Conservation (phyloP, 768 basidiomycete genomes). For the Kwoniella sp. region DNA sequence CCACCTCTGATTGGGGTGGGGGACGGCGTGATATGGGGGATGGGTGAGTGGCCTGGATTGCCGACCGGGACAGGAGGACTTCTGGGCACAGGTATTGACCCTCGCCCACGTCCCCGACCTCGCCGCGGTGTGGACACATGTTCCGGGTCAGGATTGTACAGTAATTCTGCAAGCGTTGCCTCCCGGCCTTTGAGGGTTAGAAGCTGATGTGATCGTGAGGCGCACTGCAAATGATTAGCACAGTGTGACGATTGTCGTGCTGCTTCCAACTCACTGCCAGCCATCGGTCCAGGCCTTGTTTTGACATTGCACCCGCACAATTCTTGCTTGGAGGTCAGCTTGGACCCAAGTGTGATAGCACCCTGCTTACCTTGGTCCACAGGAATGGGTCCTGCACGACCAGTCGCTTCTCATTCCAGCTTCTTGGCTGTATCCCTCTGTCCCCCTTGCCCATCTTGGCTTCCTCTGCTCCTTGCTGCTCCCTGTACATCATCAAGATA, state of each 20-base stretch:
- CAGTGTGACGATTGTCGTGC: neutral
- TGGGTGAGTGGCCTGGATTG: too few relatives aligned
- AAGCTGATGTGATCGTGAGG: slow-evolving; percentile 8
- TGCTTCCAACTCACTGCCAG: slow-evolving; percentile 7
- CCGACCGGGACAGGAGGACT: too few relatives aligned
- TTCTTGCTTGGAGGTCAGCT: slow-evolving; percentile 9
- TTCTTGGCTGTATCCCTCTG: slow-evolving; percentile 35
- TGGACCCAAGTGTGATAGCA: neutral
- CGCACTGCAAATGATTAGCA: slow-evolving; percentile 1
- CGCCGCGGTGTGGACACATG: neutral
- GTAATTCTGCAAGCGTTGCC: slow-evolving; percentile 13
- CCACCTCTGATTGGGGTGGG: too few relatives aligned
- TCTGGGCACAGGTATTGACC: too few relatives aligned
- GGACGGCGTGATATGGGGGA: too few relatives aligned
- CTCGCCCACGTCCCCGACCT: slow-evolving; percentile 5
- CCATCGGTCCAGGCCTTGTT: slow-evolving; percentile 11
- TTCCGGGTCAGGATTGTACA: slow-evolving; percentile 5
- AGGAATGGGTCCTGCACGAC: slow-evolving; percentile 49
- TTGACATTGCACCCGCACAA: slow-evolving; percentile 20
- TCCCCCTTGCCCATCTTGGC: slow-evolving; percentile 30
- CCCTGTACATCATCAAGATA: neutral
- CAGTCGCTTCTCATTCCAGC: slow-evolving; percentile 35
- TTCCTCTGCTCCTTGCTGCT: slow-evolving; percentile 4
- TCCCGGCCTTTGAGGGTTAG: neutral
- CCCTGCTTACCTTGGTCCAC: slow-evolving; percentile 41